Evolutionary conservation across 1,284 basidiomycete genomes (phyloP).

Genomic region (Pisolithus thermaeus): DNA sequence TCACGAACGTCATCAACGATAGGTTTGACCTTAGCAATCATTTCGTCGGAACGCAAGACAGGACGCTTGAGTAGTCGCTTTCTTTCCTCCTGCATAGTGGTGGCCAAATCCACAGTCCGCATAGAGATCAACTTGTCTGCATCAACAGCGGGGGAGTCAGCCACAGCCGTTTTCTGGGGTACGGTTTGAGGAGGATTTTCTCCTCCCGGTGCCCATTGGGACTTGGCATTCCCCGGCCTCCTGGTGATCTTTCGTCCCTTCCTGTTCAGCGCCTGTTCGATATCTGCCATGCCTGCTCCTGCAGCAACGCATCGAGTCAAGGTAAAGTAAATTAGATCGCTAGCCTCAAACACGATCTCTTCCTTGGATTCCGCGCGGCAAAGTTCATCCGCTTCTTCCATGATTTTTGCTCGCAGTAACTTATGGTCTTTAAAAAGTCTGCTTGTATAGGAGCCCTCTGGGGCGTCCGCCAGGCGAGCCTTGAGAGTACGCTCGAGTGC

Average conservation of each 20-base stretch:
- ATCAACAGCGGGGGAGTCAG: constrained; percentile 24
- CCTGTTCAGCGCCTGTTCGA: constrained; percentile 80
- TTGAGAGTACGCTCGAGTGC: constrained; percentile 81
- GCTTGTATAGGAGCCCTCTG: constrained; percentile 89
- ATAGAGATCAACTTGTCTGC: constrained; percentile 59
- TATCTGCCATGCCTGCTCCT: constrained; percentile 81
- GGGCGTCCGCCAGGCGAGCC: constrained; percentile 70
- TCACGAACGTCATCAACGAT: constrained; percentile 87
- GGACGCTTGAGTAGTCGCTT: constrained; percentile 80
- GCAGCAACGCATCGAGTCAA: constrained; percentile 82
- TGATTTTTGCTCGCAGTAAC: constrained; percentile 88
- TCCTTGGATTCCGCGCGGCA: constrained; percentile 79
- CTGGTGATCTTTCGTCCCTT: constrained; percentile 89
- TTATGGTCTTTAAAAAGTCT: constrained; percentile 81
- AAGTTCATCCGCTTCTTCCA: constrained; percentile 97
- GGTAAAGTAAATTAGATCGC: constrained; percentile 94
- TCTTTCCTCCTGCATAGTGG: constrained; percentile 52
- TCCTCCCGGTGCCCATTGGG: constrained; percentile 60
- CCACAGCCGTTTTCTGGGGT: constrained; percentile 24
- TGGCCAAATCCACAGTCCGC: constrained; percentile 63
- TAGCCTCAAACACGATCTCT: constrained; percentile 94
- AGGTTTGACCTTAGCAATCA: constrained; percentile 93
- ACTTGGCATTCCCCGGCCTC: constrained; percentile 90
- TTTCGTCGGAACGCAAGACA: constrained; percentile 88
- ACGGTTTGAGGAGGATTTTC: constrained; percentile 18